Base-by-base conservation (phyloP, 371 early-diverging fungal genomes). In the Basidiobolus heterosporus region DNA sequence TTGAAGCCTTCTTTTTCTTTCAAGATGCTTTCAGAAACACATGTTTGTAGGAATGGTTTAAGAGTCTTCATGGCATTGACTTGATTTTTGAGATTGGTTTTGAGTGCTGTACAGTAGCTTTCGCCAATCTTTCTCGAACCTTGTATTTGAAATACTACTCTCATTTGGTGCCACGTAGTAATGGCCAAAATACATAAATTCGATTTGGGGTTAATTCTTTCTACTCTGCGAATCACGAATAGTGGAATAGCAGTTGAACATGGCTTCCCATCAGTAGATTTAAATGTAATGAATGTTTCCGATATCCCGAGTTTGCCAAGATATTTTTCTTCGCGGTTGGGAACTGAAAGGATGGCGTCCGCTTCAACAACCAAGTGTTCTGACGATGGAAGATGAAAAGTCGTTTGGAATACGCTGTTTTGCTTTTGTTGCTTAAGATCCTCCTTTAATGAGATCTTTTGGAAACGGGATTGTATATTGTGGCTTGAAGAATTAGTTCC, bases 151-250 rank as follows among this genome's bases (percentile, higher is more conserved):
- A 72, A 70, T 11, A 66, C 57, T 2, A 64, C 54, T 38, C 59
- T 57, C 44, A 66, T 61, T 43, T 75, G 76, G 46, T 81, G 81
- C 74, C 75, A 78, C 16, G 73, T 78, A 38, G 70, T 57, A 23
- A 77, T 65, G 22, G 67, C 72, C 30, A 79, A 57, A 11, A 70
- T 56, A 44, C 61, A 67, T 24, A 59, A 46, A 36, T 62, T 58
- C 1, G 58, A n/a, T 45, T 22, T 43, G 41, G 69, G 55, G 48
- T 66, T 70, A 47, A 85, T 61, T 24, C 83, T 69, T 56, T 94
- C 95, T 1, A 96, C 88, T 4, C 88, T 71, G 42, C 89, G 85
- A 38, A 96, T 74, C 9, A 89, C 84, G 53, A 77, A 89, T 38
- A 91, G 74, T 5, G 93, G 97, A 21, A 94, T 60, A 0, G 80